Conservation (phyloP, 768 basidiomycete genomes). For the Suillus discolor region DNA sequence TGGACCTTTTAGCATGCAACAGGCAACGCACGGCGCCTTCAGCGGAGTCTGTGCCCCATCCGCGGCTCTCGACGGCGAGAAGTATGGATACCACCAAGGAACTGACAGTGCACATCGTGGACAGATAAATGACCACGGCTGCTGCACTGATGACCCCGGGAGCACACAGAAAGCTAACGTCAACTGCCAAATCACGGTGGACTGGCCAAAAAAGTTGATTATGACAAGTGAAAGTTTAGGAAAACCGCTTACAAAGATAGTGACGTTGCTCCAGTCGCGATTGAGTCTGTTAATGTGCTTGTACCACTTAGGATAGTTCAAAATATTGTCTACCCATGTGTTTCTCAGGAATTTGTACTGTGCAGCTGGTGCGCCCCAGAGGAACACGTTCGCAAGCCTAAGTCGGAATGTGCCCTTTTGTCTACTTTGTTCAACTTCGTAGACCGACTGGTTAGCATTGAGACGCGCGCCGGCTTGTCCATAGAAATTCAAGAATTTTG, state of each 20-base stretch:
- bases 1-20: neutral
- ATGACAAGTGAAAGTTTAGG: neutral
- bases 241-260: constrained; percentile 6
- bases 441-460: constrained; percentile 26
- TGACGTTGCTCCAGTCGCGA: constrained; percentile 9
- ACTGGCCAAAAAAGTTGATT: constrained; percentile 28
- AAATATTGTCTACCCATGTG: constrained; percentile 1
- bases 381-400: neutral
- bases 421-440: constrained; percentile 22
- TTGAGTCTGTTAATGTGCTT: constrained; percentile 10
- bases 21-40: constrained; percentile 30
- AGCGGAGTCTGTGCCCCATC: constrained; percentile 23
- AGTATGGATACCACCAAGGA: constrained; percentile 38
- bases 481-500: constrained; percentile 37
- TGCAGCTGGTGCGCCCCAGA: neutral
- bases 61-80: constrained; percentile 39
- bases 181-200: constrained; percentile 53
- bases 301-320: constrained; percentile 8
- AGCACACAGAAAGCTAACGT: constrained; percentile 56
- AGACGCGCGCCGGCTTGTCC: constrained; percentile 40
- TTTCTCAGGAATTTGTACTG: constrained; percentile 4
- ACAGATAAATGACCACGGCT: constrained; percentile 38
- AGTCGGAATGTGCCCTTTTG: neutral
- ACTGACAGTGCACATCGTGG: constrained; percentile 36
- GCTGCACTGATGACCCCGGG: constrained; percentile 35